Evolutionary conservation across 2,329 filamentous ascomycete genomes (phyloP), one percentile per base, ranked within the genome.

Genomic region (Hymenoscyphus fructigenus): DNA sequence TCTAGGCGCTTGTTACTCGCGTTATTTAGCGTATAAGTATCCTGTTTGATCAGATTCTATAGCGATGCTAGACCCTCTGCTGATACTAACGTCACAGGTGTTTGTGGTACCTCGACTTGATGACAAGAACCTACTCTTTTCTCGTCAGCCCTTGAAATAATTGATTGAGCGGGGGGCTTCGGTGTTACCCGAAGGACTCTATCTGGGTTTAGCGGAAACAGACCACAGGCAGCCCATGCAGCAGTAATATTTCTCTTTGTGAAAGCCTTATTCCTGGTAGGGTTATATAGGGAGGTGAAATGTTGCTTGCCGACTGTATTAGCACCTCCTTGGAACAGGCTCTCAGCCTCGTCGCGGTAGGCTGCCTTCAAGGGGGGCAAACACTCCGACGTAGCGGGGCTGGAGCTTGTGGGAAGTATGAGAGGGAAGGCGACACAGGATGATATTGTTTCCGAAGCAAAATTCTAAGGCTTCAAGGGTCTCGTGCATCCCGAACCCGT

Each of bases 11-110:
- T 5, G 3, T 14, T 41, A 12, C 36, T 6, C 9, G 4, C 17
- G 10, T 41, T 15, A 12, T 41, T 41, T n/a, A n/a, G n/a, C n/a
- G n/a, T n/a, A 41, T 5, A 41, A 12, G 68, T 61, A 69, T 72
- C 67, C 50, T 65, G 60, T 63, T 72, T 62, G 44, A 73, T 74
- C 28, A 69, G 41, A 44, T 71, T 69, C 2, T 70, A 67, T 34
- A 74, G 63, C 64, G 62, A 65, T 56, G 59, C 56, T 28, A 65
- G 23, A 73, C 55, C 68, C 61, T 68, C 68, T 68, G 65, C 69
- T 68, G 68, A 68, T 64, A 68, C 69, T 61, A 66, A 72, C 61
- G 67, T 77, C 17, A 73, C 67, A 59, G 74, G 75, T 55, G 75
- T 77, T 68, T 69, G 66, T 53, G 26, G n/a, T 3, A 44, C 36